A percentile compares a stretch with the other conserved stretches of the same genome.
Conservation (phyloP, 345 rosid genomes). For the Linum trigynum region DNA sequence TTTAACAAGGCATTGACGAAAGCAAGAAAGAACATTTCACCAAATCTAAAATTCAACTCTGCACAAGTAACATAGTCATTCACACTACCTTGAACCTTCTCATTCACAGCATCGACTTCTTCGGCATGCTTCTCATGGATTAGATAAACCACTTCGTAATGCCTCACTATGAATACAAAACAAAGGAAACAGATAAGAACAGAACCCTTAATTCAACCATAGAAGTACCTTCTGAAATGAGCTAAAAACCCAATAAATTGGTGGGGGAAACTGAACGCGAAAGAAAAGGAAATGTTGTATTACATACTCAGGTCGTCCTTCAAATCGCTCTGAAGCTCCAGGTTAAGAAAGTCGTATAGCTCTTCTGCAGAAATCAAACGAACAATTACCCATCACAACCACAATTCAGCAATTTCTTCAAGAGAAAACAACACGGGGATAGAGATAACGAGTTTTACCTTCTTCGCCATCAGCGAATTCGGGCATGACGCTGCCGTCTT, state of each 20-base stretch:
- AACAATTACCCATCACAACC: conserved; percentile 2
- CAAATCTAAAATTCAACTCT: not conserved
- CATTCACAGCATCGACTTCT: conserved; percentile 56
- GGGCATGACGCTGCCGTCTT: conserved; percentile 68
- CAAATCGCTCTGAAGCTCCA: conserved; percentile 67
- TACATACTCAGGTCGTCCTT: conserved; percentile 59
- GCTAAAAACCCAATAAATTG: not conserved
- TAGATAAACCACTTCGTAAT: conserved; percentile 87
- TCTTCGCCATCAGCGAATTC: conserved; percentile 87
- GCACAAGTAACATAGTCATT: not conserved
- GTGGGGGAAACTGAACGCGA: not conserved
- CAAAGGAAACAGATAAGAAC: not conserved
- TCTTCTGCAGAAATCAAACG: conserved; percentile 42
- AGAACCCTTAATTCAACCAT: not conserved
- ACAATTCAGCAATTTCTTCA: conserved; percentile 3
- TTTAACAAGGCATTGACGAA: conserved; percentile 1
- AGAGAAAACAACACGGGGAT: not conserved
- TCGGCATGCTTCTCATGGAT: conserved; percentile 83
- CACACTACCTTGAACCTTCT: conserved; percentile 75
- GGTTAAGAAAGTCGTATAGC: conserved; percentile 66
- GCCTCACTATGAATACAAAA: conserved; percentile 52
- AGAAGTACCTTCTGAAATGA: not conserved
- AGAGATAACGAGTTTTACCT: conserved; percentile 26
- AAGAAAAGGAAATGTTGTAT: not conserved
- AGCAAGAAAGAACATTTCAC: not conserved